Base-by-base conservation (phyloP, 2,329 filamentous ascomycete genomes). In the Biscogniauxia sp. region DNA sequence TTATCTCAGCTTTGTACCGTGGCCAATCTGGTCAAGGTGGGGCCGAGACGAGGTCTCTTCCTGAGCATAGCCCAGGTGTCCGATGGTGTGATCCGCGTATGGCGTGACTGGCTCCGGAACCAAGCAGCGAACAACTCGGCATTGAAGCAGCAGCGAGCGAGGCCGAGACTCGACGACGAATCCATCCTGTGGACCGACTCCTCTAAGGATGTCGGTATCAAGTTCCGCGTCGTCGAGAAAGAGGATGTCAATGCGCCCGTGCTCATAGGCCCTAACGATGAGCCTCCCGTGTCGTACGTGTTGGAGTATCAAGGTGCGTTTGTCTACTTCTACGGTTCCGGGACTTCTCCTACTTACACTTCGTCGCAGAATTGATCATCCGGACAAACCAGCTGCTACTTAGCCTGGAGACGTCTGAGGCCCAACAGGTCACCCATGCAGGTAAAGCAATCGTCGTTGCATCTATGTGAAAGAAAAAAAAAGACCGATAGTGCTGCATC, bases 1-100 rank as follows among this genome's bases (percentile, higher is more conserved):
- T 93, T 94, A 71, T 87, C 88, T 1, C 91, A 95, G 74, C 80
- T 95, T 11, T 89, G 88, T 70, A 83, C 86, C 5, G 79, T 85
- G 23, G 84, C 84, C 7, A 91, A 88, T 69, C 75, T 96, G 45
- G 87, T 92, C 62, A 88, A 88, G 70, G 78, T 86, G 28, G 85
- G 87, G 0, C 82, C 86, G 0, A 80, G 80, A 26, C 81, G 79
- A 20, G 87, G 86, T 3, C 72, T 90, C 0, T 88, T 92, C 65
- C 76, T 85, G 57, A 87, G 82, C 69, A 85, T 87, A 62, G 82
- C 88, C 56, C 87, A 85, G 51, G 78, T 94, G 49, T 83, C 85
- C 57, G 87, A 93, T 59, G 81, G 88, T 1, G 83, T 92, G 5
- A 78, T 92, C 49, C 82, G 91, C 26, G 80, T 95, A 0, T 93